Conservation (phyloP, 2,329 filamentous ascomycete genomes). For the Pseudopithomyces maydicus region DNA sequence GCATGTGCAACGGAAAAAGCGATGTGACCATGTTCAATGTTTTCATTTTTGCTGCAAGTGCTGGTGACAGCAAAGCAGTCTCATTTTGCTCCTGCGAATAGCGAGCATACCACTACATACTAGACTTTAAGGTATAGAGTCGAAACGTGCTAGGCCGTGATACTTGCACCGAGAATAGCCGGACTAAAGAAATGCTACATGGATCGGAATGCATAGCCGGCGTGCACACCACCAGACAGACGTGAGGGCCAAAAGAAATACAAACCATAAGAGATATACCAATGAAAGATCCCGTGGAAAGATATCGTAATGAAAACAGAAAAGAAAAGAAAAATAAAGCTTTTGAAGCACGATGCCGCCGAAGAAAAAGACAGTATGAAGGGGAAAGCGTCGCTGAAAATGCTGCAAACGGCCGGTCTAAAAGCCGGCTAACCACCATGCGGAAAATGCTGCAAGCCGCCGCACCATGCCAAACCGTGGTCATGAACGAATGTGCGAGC, state of each 20-base stretch:
- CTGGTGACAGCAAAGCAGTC: neutral
- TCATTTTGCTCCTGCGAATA: neutral
- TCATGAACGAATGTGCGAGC: neutral
- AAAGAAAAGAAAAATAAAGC: neutral
- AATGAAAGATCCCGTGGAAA: neutral
- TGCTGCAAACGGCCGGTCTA: neutral
- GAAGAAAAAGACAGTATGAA: neutral
- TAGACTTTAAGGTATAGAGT: slow-evolving; percentile 9
- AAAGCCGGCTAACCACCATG: neutral
- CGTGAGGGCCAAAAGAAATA: neutral
- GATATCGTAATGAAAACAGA: neutral
- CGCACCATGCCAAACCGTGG: neutral
- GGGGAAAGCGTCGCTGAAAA: neutral
- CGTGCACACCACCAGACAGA: neutral
- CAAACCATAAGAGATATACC: neutral
- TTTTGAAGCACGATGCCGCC: neutral
- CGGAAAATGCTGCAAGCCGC: neutral
- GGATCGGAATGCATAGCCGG: neutral
- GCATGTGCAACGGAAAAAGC: no score
- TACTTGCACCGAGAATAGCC: neutral
- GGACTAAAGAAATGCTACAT: neutral
- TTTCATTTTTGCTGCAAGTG: neutral
- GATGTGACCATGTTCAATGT: neutral
- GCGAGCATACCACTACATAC: slow-evolving; percentile 8
- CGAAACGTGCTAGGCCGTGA: neutral